Base-by-base conservation (phyloP, 2,329 filamentous ascomycete genomes). In the Fusarium dlaminii region DNA sequence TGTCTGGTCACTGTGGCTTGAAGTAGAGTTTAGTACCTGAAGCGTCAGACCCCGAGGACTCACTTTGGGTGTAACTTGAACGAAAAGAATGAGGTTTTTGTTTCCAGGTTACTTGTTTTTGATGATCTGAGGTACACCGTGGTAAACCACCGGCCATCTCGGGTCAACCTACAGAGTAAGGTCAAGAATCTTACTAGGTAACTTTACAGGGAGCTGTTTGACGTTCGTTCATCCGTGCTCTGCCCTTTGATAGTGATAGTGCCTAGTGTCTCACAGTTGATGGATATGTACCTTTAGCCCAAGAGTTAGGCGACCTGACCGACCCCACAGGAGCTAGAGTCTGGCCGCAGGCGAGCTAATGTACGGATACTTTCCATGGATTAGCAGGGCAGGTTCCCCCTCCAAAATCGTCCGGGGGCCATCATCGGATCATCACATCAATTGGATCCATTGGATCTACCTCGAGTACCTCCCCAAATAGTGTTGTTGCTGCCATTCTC, bases 381-480 rank as follows among this genome's bases (percentile, higher is more conserved):
- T 66, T 68, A 52, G 55, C 45, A 75, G 43, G 64, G 55, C 48
- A 75, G 46, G 64, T 75, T 72, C 34, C 68, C 70, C 72, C 68
- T 66, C 68, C 68, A 69, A 74, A 55, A 60, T 46, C 57, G 68
- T 65, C 66, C 18, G 36, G 67, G 67, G 67, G 59, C 40, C 59
- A 70, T 66, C 64, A 73, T 75, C 72, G 68, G 66, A 77, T 78
- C 76, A 74, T 77, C 73, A 72, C 69, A 69, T 76, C 70, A 69
- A 58, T 61, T 69, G 39, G 60, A 30, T 56, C 46, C 43, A 54
- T 46, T 65, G 63, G 61, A 45, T 42, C 48, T 45, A 54, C 46
- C 45, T 58, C 32, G 17, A 40, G 32, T 48, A 45, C 32, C 36
- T 65, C 29, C 32, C 43, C 46, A 30, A 30, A 40, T 32, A 34